A percentile compares a stretch with the other conserved stretches of the same genome.
phyloP scores from a whole-genome alignment of 148 eudicot species.

The Silene uniflora region DNA sequence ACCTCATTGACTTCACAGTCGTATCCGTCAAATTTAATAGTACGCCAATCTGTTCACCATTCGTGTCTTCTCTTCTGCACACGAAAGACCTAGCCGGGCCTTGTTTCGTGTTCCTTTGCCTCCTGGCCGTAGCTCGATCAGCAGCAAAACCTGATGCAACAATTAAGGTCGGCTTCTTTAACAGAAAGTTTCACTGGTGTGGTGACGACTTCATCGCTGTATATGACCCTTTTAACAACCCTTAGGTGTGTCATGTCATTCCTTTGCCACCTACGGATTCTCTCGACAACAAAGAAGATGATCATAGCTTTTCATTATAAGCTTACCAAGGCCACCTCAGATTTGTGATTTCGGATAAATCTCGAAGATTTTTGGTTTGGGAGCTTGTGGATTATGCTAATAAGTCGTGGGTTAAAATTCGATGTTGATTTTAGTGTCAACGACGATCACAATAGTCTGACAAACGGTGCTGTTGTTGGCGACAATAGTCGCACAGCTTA shows the following conservation, averaged over 20 bases:
- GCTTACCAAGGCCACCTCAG: background rate
- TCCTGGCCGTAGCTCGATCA: background rate
- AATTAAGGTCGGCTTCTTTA: background rate
- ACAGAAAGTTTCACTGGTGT: conserved; percentile 2
- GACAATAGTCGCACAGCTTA: too few species aligned
- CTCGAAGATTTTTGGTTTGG: background rate
- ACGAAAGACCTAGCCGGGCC: background rate
- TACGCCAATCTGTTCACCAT: background rate
- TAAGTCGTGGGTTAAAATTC: background rate
- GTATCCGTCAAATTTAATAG: background rate
- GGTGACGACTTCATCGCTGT: background rate
- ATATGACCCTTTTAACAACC: conserved; percentile 4
- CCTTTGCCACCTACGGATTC: background rate
- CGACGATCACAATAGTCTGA: background rate
- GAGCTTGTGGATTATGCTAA: conserved; percentile 3
- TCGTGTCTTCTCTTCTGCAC: background rate
- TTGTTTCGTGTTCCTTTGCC: background rate
- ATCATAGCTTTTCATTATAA: background rate
- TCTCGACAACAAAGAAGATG: background rate
- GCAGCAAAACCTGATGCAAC: background rate
- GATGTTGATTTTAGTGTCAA: background rate
- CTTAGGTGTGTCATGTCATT: background rate
- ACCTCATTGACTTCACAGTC: background rate
- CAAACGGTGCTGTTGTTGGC: background rate
- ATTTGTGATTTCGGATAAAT: background rate